A percentile compares a stretch with the other conserved stretches of the same genome.
phyloP scores from a whole-genome alignment of 73 alveolate genomes.

The Paramecium tetraurelia region DNA sequence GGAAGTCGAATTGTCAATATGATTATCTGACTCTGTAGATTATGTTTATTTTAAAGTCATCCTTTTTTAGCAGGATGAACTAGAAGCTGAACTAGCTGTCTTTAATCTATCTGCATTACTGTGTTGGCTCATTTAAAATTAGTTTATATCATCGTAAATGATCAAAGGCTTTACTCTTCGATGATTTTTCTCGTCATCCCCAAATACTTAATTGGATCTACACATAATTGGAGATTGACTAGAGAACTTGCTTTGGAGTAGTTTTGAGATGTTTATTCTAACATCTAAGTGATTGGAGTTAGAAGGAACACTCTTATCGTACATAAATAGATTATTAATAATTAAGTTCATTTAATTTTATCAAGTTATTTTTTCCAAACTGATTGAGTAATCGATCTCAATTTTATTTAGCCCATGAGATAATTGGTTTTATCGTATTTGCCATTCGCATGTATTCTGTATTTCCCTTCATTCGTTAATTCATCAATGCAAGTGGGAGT shows the following conservation, averaged over 20 bases:
- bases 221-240: not conserved
- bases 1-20: not conserved
- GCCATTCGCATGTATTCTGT: slow-evolving; percentile 19
- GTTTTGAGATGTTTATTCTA: not conserved
- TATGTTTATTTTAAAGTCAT: not conserved
- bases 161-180: not conserved
- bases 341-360: not conserved
- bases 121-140: not conserved
- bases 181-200: not conserved
- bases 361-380: slow-evolving; percentile 36
- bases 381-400: slow-evolving; percentile 41
- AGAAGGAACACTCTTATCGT: not conserved
- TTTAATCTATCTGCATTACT: not conserved
- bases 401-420: slow-evolving; percentile 10
- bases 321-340: not conserved
- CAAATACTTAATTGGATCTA: not conserved
- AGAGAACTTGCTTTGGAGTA: not conserved
- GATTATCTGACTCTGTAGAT: not conserved
- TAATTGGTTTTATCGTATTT: slow-evolving; percentile 18
- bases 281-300: not conserved
- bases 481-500: not conserved
- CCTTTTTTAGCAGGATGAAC: not conserved
- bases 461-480: not conserved
- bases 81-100: not conserved
- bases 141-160: not conserved